These are phyloP conservation scores for Phytopythium sindhum DNA, from an alignment of 352 stramenopile species.

Conservation along the genomic window DNA sequence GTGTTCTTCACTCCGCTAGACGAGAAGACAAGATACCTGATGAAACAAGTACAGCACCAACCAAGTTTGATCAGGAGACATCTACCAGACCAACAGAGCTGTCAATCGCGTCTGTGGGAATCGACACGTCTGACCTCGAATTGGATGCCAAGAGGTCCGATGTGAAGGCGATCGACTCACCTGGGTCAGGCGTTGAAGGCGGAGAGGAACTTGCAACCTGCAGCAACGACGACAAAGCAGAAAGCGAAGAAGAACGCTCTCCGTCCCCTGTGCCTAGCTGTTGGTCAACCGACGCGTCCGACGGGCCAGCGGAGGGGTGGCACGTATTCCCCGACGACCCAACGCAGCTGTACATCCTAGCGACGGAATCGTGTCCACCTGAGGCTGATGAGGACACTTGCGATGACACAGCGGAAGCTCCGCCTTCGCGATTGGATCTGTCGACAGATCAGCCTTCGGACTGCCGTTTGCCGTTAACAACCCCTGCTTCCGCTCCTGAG, in stretches of 20 bases:
- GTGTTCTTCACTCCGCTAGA: not conserved
- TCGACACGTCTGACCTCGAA: not conserved
- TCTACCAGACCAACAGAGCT: no score
- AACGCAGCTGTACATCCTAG: conserved; percentile 3
- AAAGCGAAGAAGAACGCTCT: not conserved
- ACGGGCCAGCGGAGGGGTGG: conserved; percentile 4
- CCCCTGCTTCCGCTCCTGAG: no score
- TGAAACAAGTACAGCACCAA: not conserved
- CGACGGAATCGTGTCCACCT: conserved; percentile 5
- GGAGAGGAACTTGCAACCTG: not conserved
- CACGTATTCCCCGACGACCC: conserved; percentile 4
- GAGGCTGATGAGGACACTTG: not conserved
- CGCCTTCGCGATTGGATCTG: not conserved
- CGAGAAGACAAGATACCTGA: not conserved
- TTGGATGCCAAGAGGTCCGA: not conserved
- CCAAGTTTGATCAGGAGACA: no score
- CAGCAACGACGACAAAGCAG: not conserved
- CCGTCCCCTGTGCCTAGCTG: not conserved
- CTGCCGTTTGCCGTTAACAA: not conserved
- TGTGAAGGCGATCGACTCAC: not conserved
- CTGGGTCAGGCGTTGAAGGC: not conserved
- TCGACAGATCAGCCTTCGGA: not conserved
- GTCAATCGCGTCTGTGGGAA: not conserved
- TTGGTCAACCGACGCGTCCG: not conserved
- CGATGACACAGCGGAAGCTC: not conserved